Evolutionary conservation across 108 stramenopile genomes (phyloP).

Genomic region (Epithemia pelagica): DNA sequence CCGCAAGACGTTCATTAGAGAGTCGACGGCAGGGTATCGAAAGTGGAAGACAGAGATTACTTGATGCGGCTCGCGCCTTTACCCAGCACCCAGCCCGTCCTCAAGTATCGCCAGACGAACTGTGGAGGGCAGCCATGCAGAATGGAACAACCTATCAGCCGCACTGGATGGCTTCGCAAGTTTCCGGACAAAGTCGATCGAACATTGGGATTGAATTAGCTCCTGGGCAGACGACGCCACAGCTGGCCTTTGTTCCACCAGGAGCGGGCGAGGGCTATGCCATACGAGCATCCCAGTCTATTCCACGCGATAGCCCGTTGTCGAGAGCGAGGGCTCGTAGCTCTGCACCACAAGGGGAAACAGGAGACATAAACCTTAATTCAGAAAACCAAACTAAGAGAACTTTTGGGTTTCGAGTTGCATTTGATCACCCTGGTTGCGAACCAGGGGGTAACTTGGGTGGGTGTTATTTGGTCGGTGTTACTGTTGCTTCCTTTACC

Average conservation of each 20-base stretch:
- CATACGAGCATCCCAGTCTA: conserved; percentile 16
- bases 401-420: conserved; percentile 32
- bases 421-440: conserved; percentile 30
- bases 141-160: conserved; percentile 29
- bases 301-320: conserved; percentile 13
- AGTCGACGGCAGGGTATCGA: neutral
- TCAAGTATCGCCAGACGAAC: conserved; percentile 18
- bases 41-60: neutral
- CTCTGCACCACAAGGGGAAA: neutral
- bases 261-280: conserved; percentile 34
- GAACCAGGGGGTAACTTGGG: conserved; percentile 27
- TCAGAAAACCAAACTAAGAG: conserved; percentile 8
- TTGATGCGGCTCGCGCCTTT: conserved; percentile 14
- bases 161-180: conserved; percentile 25
- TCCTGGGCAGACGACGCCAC: conserved; percentile 4
- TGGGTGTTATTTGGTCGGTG: conserved; percentile 45
- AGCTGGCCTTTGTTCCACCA: conserved; percentile 24
- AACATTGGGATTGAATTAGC: conserved; percentile 26
- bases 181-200: conserved; percentile 11
- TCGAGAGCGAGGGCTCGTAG: neutral
- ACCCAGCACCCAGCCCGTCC: conserved; percentile 1
- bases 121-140: conserved; percentile 18
- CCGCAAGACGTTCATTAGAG: conserved; percentile 4
- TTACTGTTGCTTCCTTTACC: conserved; percentile 35
- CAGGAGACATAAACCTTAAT: neutral